Base-by-base conservation (phyloP, 495 filamentous ascomycete genomes). In the Penicillium daleae region DNA sequence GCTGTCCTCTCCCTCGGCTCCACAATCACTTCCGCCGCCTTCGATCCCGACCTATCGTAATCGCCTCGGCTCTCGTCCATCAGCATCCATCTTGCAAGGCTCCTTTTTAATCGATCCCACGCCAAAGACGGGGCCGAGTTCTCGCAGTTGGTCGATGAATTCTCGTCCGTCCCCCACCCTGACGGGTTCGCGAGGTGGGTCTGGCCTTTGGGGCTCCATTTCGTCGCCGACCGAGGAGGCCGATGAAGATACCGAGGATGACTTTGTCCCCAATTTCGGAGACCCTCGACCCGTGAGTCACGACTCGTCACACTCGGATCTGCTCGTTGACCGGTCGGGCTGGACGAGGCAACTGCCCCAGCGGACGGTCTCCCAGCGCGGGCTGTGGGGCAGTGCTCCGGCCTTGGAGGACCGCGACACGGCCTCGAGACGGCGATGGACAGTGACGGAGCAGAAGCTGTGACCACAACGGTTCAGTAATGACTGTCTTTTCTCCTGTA, bases 341-440 rank as follows among this genome's bases (percentile, higher is more conserved):
- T 70, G 71, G 70, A 56, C 62, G 5, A 71, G 65, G 35, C 64
- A 75, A 26, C n/a, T 76, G 19, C 75, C 76, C 6, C 71, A 76
- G 49, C 68, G 72, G 42, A 76, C 75, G 0, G 54, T 60, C 10
- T 78, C 75, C 6, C 78, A 82, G 49, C 73, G 76, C 9, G 78
- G 80, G 13, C 72, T 82, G 9, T 82, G 80, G 80, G 73, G 78
- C 3, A 74, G 77, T 63, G 73, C 71, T 2, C 69, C 68, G 12
- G 31, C 74, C n/a, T 63, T 72, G 59, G 71, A 72, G 51, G 74
- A 75, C 48, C 71, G 69, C n/a, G 73, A 78, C 13, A 37, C 50
- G 8, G 50, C 62, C 22, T 63, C 73, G 29, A 74, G 75, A 50
- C 74, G 80, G 33, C 73, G 80, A 55, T 82, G 80, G 80, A 80